Conservation (phyloP, 305 asterid species). For the Lippia alba region DNA sequence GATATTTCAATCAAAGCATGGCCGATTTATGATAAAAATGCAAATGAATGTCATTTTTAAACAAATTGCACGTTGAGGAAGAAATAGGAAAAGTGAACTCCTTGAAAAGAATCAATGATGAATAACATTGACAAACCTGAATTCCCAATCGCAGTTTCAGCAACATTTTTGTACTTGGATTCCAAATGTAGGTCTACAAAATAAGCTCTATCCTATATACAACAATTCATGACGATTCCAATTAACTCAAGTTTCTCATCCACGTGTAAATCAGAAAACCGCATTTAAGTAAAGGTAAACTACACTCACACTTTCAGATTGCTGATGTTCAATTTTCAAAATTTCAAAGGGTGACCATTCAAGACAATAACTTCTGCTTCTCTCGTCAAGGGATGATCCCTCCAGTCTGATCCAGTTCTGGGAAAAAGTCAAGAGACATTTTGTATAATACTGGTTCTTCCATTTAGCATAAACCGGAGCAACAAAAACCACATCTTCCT, state of each 20-base stretch:
- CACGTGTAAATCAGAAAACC: conserved; percentile 22
- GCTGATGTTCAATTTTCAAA: conserved; percentile 49
- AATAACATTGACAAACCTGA: conserved; percentile 51
- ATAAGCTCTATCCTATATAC: conserved; percentile 58
- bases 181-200: conserved; percentile 49
- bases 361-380: conserved; percentile 36
- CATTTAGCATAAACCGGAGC: conserved; percentile 55
- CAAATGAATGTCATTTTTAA: conserved; percentile 19
- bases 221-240: conserved; percentile 25
- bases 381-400: conserved; percentile 45
- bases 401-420: conserved; percentile 53
- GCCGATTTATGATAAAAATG: conserved; percentile 11
- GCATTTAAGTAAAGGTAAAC: conserved; percentile 30
- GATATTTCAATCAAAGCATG: neutral
- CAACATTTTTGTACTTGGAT: conserved; percentile 41
- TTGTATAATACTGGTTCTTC: conserved; percentile 45
- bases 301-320: conserved; percentile 63
- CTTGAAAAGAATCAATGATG: conserved; percentile 13
- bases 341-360: conserved; percentile 62
- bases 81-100: conserved; percentile 2
- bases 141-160: conserved; percentile 29
- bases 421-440: conserved; percentile 62
- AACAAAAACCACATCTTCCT: conserved; percentile 66
- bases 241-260: conserved; percentile 15
- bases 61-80: conserved; percentile 3